Conservation (phyloP, 768 basidiomycete species). For the Boletus vermiculosoides region DNA sequence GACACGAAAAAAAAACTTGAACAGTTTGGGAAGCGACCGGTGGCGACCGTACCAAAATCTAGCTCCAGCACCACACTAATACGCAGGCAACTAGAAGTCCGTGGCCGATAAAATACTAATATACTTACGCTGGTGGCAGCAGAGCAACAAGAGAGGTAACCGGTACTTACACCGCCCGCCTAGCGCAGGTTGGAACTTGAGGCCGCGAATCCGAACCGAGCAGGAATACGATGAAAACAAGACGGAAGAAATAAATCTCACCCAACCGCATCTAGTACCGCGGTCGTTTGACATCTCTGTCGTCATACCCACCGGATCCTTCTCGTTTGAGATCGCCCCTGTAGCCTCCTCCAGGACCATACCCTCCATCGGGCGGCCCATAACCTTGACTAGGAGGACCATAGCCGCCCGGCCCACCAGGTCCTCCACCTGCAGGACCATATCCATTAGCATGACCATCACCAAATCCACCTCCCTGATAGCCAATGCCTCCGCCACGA, state of each 20-base stretch:
- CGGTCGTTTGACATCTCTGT: constrained; percentile 78
- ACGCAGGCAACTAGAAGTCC: constrained; percentile 6
- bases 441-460: constrained; percentile 54
- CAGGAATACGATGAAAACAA: constrained; percentile 24
- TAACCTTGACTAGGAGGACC: constrained; percentile 39
- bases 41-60: constrained; percentile 7
- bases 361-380: constrained; percentile 48
- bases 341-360: constrained; percentile 49
- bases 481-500: constrained; percentile 74
- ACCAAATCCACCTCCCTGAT: constrained; percentile 57
- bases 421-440: constrained; percentile 47
- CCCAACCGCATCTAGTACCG: constrained; percentile 60
- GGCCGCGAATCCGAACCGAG: constrained; percentile 21
- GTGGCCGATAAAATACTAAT: constrained; percentile 33
- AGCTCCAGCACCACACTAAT: constrained; percentile 3
- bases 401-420: constrained; percentile 44
- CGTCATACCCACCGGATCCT: constrained; percentile 75
- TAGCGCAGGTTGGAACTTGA: constrained; percentile 30
- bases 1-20: not conserved
- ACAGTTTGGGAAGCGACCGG: not conserved
- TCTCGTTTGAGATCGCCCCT: constrained; percentile 75
- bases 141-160: constrained; percentile 27
- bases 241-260: constrained; percentile 31
- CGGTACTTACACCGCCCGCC: constrained; percentile 37
- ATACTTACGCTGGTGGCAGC: constrained; percentile 36